Base-by-base conservation (phyloP, 148 eudicot genomes). In the Vaccinium myrtillus region DNA sequence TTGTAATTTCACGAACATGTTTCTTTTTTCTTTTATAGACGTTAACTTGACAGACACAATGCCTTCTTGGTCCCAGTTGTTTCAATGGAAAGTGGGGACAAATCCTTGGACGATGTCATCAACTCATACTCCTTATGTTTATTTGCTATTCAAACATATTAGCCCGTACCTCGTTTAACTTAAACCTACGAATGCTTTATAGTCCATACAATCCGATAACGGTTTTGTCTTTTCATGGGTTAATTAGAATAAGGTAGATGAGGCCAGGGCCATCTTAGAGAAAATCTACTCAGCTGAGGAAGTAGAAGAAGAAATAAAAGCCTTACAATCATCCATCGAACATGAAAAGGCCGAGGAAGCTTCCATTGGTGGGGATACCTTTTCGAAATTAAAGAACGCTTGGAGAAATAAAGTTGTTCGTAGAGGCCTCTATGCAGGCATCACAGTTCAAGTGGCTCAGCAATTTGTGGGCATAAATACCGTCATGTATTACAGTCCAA, bases 401-500 rank as follows among this genome's bases (percentile, higher is more conserved):
- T 89, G 86, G 61, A 87, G 90, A 6, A 95, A 90, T 83, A 82
- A 84, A 32, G 87, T 93, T 2, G 86, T 95, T n/a, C 90, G 98
- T 4, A 90, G 98, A 61, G 98, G 98, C 25, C 89, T 95, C 30
- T 89, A 90, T 43, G 96, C 98, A 0, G 98, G 98, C 1, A 87
- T 95, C 32, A 92, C 98, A 0, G 95, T 92, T 43, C 91, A 93
- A 83, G 95, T 94, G 50, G 89, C 95, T n/a, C 98, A 93, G 61
- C 95, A 95, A 83, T 93, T 94, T 81, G 95, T 93, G 67, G 95
- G 98, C 13, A 95, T 95, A 82, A 95, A 95, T 87, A 93, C 95
- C 0, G 92, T 95, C 86, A 92, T 95, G 97, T 94, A 94, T 78
- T 94, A 93, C 84, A 94, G 96, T 71, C 98, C 98, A 46, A 94